Evolutionary conservation across 73 alveolate species (phyloP), one percentile per base, ranked within the genome.

Genomic region (Breviolum minutum): DNA sequence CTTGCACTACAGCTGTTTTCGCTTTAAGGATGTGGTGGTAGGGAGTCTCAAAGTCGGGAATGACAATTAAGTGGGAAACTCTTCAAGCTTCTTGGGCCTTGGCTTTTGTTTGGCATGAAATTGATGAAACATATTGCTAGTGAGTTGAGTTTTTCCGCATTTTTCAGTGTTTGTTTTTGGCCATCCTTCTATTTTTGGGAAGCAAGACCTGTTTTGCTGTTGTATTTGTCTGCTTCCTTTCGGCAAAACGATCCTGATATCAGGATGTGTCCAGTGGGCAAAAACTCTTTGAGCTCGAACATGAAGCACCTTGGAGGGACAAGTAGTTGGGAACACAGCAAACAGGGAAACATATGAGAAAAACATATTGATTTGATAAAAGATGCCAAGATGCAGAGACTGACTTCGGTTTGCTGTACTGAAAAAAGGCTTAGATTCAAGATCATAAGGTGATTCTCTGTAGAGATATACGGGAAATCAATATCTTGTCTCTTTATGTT

Each of bases 211-310:
- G 77, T 14, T 14, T 68, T 14, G 77, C 77, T 14, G 17, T 68
- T 32, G 74, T 48, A 29, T 27, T 48, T 30, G 40, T 17, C 71
- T n/a, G 11, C 17, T 30, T 83, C 54, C 54, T 40, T 40, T 40
- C 54, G 5, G 3, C 54, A 40, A 40, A 40, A 40, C 54, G 54
- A 40, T 40, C 0, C 54, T 40, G 54, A 40, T 0, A 30, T 63
- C 27, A 71, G 87, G 97, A 73, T 91, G 81, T 73, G 88, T 77
- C 64, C 60, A 71, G 64, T 27, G 98, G 98, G 40, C 40, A 73
- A 69, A 92, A 92, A 80, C 87, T 92, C 24, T 92, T 92, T 40
- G 98, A 92, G 86, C 98, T 92, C 12, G 98, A 92, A 84, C 98
- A 92, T 26, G 98, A 92, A 64, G 98, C 27, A 10, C 12, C 68